Evolutionary conservation across 106 monocot species (phyloP), one percentile per base, ranked within the genome.

Genomic region (Allium cepa): DNA sequence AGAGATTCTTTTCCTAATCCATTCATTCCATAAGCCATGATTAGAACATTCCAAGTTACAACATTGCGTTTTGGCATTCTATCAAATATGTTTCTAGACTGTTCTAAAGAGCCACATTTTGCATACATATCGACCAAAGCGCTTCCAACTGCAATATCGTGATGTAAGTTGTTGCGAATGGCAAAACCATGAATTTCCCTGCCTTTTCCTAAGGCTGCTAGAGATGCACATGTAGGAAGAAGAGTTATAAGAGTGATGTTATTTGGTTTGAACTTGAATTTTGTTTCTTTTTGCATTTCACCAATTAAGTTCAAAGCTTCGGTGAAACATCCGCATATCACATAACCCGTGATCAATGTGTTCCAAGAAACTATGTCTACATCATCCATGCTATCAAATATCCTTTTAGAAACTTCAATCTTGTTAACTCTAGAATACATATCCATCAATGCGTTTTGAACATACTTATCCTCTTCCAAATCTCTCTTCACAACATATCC

Each of bases 11-110:
- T 64, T 53, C 96, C 96, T 15, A 48, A 80, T 4, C 96, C 92
- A 56, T 96, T 81, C 96, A 96, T 96, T 3, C 92, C 96, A 65
- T 86, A 92, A 17, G 82, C 96, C 92, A 88, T 86, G 59, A 96
- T 88, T 28, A 96, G 78, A 7, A 79, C 83, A 71, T 96, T 96
- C 92, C 91, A 96, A 3, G 88, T 92, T 63, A 92, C 68, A 10
- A 73, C 77, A 69, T 92, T 96, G 18, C 77, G 77, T 47, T 71
- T 84, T 1, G 80, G 80, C 91, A 92, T 81, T 59, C 69, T 62
- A 27, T 92, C 76, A 17, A 96, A 96, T 26, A 82, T 76, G 9
- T 71, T 72, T 63, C 83, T 79, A 13, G 88, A 75, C 11, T 69
- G 61, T 11, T 13, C 57, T 45, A 96, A 60, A 60, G 83, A 84